Evolutionary conservation across 768 basidiomycete genomes (phyloP), one percentile per base, ranked within the genome.

Genomic region (Serendipita vermifera): DNA sequence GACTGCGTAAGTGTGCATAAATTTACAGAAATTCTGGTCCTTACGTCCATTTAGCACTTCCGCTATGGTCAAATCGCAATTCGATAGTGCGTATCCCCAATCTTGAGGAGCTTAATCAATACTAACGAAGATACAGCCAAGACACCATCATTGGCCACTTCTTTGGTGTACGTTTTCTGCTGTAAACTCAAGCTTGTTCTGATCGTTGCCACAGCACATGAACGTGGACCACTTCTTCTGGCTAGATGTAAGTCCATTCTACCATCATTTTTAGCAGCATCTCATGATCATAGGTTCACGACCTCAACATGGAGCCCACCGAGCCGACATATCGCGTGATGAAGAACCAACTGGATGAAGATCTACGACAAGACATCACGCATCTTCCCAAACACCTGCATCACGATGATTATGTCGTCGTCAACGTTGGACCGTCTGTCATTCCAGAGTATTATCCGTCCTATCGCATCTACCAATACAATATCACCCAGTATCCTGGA

Each of bases 391-490:
- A 75, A 58, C 66, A 65, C 57, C 62, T 77, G 38, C 77, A 83
- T 64, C 64, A 80, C 60, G 81, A 78, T 62, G 73, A 83, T 59
- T 88, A 83, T 62, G 79, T 79, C 3, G 80, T 87, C 33, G 76
- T 90, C 59, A 90, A 87, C 65, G 84, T 89, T 26, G 77, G 78
- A 33, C 86, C 91, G 3, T 78, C 86, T 32, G 80, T 91, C 20
- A 84, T 92, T 56, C 89, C 90, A n/a, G 88, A 88, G 57, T 96
- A 86, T 69, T 68, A 86, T 46, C 88, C 92, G 2, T 77, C 82
- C 14, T 80, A 92, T 63, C 73, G 90, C 61, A 74, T 92, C 11
- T 93, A 81, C 70, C 73, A 80, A 62, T 93, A 90, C 74, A 93
- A 93, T 65, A 71, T 77, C 22, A 80, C 82, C 1, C 78, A 70